phyloP scores from a whole-genome alignment of 352 stramenopile genomes.

The Phytophthora cactorum region DNA sequence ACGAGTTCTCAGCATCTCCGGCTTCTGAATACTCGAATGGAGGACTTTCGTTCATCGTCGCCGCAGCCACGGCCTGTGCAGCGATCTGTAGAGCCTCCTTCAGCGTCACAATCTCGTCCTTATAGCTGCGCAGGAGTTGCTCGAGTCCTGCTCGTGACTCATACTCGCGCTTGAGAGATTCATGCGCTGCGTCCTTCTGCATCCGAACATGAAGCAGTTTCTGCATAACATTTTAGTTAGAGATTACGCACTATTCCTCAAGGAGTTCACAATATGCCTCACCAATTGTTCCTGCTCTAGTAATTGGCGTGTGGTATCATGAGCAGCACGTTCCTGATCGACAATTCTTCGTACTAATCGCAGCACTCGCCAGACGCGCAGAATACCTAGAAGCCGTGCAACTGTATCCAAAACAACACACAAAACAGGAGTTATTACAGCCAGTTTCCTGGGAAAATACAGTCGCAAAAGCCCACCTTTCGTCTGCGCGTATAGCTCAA shows the following conservation, averaged over 20 bases:
- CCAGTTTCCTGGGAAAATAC: neutral
- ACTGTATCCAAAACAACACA: slow-evolving; percentile 22
- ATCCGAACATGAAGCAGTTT: slow-evolving; percentile 47
- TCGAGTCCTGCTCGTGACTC: slow-evolving; percentile 56
- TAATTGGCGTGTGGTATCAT: slow-evolving; percentile 41
- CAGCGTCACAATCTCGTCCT: slow-evolving; percentile 75
- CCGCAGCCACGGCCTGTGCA: slow-evolving; percentile 59
- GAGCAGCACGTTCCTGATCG: slow-evolving; percentile 47
- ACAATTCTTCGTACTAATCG: slow-evolving; percentile 60
- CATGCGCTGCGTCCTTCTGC: slow-evolving; percentile 54
- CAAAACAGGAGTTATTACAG: slow-evolving; percentile 11
- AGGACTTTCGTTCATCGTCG: slow-evolving; percentile 25
- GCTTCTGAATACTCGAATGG: neutral
- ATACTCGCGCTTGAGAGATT: slow-evolving; percentile 70
- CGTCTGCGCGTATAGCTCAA: slow-evolving; percentile 60
- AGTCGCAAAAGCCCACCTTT: slow-evolving; percentile 44
- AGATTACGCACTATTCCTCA: neutral
- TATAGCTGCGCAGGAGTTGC: slow-evolving; percentile 66
- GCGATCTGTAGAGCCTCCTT: slow-evolving; percentile 80
- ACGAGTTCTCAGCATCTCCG: slow-evolving; percentile 2
- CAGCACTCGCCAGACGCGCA: slow-evolving; percentile 69
- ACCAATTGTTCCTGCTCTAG: slow-evolving; percentile 66
- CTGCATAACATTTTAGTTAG: slow-evolving; percentile 24
- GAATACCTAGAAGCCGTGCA: slow-evolving; percentile 49
- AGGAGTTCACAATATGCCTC: neutral